Percentiles rank a stretch among this genome's conserved stretches.
These are phyloP conservation scores for Penicillium lagena DNA, from an alignment of 495 filamentous ascomycete species.

Conservation along the genomic window DNA sequence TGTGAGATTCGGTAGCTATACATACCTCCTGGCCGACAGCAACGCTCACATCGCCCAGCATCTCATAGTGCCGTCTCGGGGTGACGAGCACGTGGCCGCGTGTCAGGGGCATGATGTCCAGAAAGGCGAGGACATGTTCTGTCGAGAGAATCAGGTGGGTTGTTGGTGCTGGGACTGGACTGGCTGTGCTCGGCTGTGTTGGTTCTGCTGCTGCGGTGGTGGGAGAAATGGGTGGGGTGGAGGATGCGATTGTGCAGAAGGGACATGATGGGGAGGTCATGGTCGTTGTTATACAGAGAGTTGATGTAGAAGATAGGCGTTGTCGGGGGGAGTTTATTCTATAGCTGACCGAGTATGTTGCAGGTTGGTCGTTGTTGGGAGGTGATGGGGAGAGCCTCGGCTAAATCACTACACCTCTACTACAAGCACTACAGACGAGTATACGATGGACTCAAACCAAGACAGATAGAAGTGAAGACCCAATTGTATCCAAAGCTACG, in stretches of 20 bases:
- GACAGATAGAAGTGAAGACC: slow-evolving; percentile 5
- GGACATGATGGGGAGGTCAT: slow-evolving; percentile 20
- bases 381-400: too few species aligned
- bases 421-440: background rate
- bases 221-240: slow-evolving; percentile 34
- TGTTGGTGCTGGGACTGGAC: slow-evolving; percentile 19
- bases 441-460: background rate
- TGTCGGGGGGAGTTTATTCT: too few species aligned
- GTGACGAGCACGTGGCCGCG: slow-evolving; percentile 72
- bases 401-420: too few species aligned
- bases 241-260: slow-evolving; percentile 35
- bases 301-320: too few species aligned
- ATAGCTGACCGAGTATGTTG: too few species aligned
- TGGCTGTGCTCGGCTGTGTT: background rate
- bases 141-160: slow-evolving; percentile 72
- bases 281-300: too few species aligned
- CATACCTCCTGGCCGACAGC: slow-evolving; percentile 47
- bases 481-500: slow-evolving; percentile 10
- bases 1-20: background rate
- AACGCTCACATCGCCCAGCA: slow-evolving; percentile 57
- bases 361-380: too few species aligned
- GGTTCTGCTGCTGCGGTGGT: slow-evolving; percentile 1
- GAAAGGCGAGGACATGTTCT: slow-evolving; percentile 67
- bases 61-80: slow-evolving; percentile 64
- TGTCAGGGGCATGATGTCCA: slow-evolving; percentile 84